Evolutionary conservation across 2,329 filamentous ascomycete species (phyloP).

Genomic region (Fusarium begoniae): DNA sequence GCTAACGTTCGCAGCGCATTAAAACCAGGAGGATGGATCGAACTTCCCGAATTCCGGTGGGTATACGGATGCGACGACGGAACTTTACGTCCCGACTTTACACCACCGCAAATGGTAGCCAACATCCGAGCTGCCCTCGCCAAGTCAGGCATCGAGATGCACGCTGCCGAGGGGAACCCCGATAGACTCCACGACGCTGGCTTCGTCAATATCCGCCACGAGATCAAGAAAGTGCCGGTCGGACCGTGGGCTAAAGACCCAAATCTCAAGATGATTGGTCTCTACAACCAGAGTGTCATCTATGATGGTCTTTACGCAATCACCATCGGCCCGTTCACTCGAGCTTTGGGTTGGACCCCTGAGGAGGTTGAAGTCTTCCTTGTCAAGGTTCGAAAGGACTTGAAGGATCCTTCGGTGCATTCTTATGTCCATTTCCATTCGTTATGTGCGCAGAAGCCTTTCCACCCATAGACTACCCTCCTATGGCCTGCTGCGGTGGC

Average conservation of each 20-base stretch:
- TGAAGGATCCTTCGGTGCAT: constrained; percentile 41
- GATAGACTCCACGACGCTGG: constrained; percentile 47
- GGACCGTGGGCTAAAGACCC: constrained; percentile 59
- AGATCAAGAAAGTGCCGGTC: constrained; percentile 56
- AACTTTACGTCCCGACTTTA: constrained; percentile 38
- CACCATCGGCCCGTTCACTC: constrained; percentile 48
- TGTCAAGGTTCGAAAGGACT: constrained; percentile 45
- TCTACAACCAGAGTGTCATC: constrained; percentile 45
- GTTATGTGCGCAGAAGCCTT: constrained; percentile 21
- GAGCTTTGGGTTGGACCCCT: constrained; percentile 46
- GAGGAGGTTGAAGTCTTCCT: constrained; percentile 48
- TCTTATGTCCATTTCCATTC: constrained; percentile 33
- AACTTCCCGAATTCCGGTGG: constrained; percentile 50
- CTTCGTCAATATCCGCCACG: constrained; percentile 52
- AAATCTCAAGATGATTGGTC: constrained; percentile 55
- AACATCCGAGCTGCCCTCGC: constrained; percentile 42
- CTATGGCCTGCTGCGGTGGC: no score
- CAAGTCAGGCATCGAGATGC: constrained; percentile 45
- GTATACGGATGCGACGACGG: constrained; percentile 44
- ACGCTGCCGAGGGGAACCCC: constrained; percentile 43
- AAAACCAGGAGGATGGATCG: constrained; percentile 58
- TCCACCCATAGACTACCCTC: not conserved
- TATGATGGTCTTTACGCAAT: constrained; percentile 47
- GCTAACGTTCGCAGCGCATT: constrained; percentile 33
- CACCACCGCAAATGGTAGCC: constrained; percentile 44